Evolutionary conservation across 192 early-diverging fungal genomes (phyloP).

Genomic region (Backusella luteola): DNA sequence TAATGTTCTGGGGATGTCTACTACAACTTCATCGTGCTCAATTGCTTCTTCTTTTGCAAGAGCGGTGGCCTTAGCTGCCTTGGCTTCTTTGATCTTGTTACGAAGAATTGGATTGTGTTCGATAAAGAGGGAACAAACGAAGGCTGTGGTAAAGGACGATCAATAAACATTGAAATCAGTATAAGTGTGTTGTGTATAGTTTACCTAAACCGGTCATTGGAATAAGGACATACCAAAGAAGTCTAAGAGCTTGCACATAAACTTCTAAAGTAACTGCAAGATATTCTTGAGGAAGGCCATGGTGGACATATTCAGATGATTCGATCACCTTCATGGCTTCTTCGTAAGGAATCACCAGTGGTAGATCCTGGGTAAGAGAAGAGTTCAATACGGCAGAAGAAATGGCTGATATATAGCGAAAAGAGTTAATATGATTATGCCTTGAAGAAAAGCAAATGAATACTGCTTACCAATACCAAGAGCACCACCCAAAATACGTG

Average conservation of each 20-base stretch:
- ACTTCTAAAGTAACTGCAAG: slow-evolving; percentile 9
- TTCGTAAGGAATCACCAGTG: slow-evolving; percentile 8
- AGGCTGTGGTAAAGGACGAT: background rate
- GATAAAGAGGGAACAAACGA: background rate
- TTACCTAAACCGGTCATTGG: slow-evolving; percentile 22
- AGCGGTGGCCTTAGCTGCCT: background rate
- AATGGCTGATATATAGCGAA: slow-evolving; percentile 9
- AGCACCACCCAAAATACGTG: slow-evolving; percentile 35
- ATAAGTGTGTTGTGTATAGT: background rate
- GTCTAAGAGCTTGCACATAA: slow-evolving; percentile 21
- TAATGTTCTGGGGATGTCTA: background rate
- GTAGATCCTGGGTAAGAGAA: slow-evolving; percentile 20
- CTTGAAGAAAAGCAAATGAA: background rate
- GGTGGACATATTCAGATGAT: slow-evolving; percentile 17
- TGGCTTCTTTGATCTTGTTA: background rate
- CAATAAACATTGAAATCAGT: background rate
- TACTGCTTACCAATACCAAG: slow-evolving; percentile 25
- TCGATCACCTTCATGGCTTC: slow-evolving; percentile 9
- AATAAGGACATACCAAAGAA: slow-evolving; percentile 29
- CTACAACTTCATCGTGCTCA: background rate
- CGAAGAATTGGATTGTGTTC: background rate
- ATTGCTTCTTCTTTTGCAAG: background rate
- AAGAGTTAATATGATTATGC: background rate
- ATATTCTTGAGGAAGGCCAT: slow-evolving; percentile 23
- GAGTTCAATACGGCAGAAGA: slow-evolving; percentile 31